Evolutionary conservation across 805 yeast species (phyloP), one percentile per base, ranked within the genome.

Genomic region (Lipomyces chichibuensis): DNA sequence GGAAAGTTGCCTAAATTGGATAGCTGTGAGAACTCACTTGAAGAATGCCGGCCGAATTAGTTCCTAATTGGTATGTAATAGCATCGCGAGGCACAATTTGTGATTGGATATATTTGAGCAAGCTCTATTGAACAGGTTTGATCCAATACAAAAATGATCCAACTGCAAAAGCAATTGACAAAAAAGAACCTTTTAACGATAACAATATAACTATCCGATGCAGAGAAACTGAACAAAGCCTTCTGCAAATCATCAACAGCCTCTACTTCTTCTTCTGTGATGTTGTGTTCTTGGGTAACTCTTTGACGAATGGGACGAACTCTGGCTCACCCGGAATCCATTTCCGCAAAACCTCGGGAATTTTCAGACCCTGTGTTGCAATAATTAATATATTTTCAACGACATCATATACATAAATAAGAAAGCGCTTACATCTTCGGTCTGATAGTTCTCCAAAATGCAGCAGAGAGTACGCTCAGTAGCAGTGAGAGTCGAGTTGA

Each of bases 291-390:
- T 93, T 93, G 80, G 97, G 97, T 75, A 94, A 85, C 77, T 92
- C 98, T 80, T 89, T 91, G 66, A 85, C 86, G 79, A 81, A 95
- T 62, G 98, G 98, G 75, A 95, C 82, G 80, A 95, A 95, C 79
- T 94, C 98, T 43, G 99, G 99, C 81, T 92, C 97, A 73, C 99
- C 99, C 65, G 99, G 99, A 76, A 95, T 91, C 84, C 89, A 95
- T 80, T 87, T 91, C 84, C 98, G 90, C 80, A 95, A 86, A 53
- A 93, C 98, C 82, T 93, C 96, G 69, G 99, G 99, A 70, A 95
- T 86, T 65, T 87, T 87, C 76, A 94, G 84, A 77, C 99, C 71
- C 62, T 59, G 52, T 9, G 7, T 7, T 37, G 14, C 43, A 37
- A 37, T 37, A 14, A 37, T 35, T 35, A 35, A 11, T 35, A 13